A percentile compares a stretch with the other conserved stretches of the same genome.
Evolutionary conservation across 176 grass and related monocot genomes (phyloP).

Genomic region (Melocanna baccifera): DNA sequence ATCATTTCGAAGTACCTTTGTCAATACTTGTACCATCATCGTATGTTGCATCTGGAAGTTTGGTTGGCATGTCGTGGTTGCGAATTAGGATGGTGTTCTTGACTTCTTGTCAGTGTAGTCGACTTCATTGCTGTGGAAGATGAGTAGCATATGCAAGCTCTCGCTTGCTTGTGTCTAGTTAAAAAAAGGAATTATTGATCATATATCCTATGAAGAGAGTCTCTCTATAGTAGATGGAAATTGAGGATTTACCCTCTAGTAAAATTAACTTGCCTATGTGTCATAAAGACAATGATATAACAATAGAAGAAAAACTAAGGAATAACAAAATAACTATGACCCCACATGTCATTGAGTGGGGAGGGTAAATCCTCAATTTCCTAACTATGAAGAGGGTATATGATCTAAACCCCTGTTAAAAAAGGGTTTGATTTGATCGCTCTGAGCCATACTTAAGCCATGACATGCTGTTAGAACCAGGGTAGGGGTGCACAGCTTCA

Average conservation of each 20-base stretch:
- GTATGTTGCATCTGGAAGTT: neutral
- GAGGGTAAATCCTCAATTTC: too few relatives aligned
- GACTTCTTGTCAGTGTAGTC: constrained; percentile 26
- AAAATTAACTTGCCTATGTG: too few relatives aligned
- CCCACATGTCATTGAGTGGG: too few relatives aligned
- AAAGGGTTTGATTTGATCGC: neutral
- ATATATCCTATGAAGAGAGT: too few relatives aligned
- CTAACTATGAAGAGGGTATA: too few relatives aligned
- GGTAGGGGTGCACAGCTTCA: constrained; percentile 28
- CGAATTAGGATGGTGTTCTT: constrained; percentile 26
- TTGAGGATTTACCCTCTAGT: too few relatives aligned
- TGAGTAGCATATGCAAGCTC: neutral
- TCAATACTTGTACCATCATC: neutral
- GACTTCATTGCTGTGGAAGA: constrained; percentile 11
- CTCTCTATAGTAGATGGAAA: too few relatives aligned
- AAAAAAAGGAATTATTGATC: too few relatives aligned
- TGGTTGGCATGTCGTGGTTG: constrained; percentile 30
- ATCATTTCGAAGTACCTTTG: neutral
- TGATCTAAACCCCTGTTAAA: too few relatives aligned
- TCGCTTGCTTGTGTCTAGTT: neutral
- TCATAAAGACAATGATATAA: too few relatives aligned
- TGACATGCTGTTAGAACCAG: neutral
- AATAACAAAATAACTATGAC: too few relatives aligned
- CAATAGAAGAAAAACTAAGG: too few relatives aligned
- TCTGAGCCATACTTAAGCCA: neutral